These are phyloP conservation scores for Eucalyptus sp. DNA, from an alignment of 345 rosid species.

Conservation along the genomic window DNA sequence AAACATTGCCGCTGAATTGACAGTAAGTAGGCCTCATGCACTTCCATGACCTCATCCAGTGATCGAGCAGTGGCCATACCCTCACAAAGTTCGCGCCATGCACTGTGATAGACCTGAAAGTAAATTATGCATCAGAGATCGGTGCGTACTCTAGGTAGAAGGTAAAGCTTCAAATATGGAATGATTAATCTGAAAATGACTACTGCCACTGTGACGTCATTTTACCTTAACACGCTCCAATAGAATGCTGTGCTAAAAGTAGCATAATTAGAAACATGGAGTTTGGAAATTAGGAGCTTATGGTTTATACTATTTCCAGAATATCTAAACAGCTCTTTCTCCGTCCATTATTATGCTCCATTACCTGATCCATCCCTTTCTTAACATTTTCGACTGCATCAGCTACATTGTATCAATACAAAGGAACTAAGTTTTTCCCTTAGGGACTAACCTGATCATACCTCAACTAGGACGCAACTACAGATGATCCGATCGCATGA, in stretches of 20 bases:
- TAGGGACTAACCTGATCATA: neutral
- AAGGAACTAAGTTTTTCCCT: neutral
- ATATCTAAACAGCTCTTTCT: neutral
- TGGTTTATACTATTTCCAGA: neutral
- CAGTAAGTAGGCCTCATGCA: conserved; percentile 82
- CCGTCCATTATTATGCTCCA: neutral
- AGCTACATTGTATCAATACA: neutral
- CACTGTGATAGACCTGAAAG: conserved; percentile 87
- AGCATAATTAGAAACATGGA: neutral
- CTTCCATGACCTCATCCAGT: conserved; percentile 92
- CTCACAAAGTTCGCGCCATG: conserved; percentile 94
- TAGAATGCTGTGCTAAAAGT: neutral
- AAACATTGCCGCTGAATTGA: conserved; percentile 96
- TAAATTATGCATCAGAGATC: neutral
- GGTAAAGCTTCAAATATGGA: neutral
- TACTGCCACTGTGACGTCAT: neutral
- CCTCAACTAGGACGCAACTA: neutral
- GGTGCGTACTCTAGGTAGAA: neutral
- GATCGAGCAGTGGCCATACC: conserved; percentile 87
- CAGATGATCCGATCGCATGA: neutral
- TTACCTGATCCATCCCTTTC: neutral
- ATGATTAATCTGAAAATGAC: neutral
- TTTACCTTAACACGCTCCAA: neutral
- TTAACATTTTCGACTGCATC: neutral
- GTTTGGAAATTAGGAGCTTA: neutral